phyloP scores from a whole-genome alignment of 371 early-diverging fungal species.

The Actinomortierella wolfii region DNA sequence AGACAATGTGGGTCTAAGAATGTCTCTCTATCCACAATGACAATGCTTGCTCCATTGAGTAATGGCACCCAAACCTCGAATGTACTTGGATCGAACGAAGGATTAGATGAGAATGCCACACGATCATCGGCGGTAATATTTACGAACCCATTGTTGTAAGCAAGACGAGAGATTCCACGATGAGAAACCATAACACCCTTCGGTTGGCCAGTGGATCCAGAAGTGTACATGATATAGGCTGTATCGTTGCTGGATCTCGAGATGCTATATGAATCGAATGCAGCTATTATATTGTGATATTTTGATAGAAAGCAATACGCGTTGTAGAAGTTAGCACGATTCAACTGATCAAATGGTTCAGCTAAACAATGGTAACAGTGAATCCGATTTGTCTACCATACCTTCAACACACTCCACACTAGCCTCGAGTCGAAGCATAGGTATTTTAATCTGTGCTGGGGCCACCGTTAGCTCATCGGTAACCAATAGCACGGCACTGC shows the following conservation, averaged over 20 bases:
- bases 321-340: too few species aligned
- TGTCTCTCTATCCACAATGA: conserved; percentile 8
- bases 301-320: too few species aligned
- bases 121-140: neutral
- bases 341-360: too few species aligned
- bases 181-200: conserved; percentile 18
- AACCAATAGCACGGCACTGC: neutral
- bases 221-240: conserved; percentile 12
- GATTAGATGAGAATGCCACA: conserved; percentile 6
- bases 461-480: too few species aligned
- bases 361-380: too few species aligned
- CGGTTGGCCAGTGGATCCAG: conserved; percentile 13
- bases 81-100: conserved; percentile 9
- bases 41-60: conserved; percentile 9
- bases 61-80: conserved; percentile 8
- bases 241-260: conserved; percentile 4
- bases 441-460: too few species aligned
- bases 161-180: conserved; percentile 5
- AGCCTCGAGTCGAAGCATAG: too few species aligned
- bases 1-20: conserved; percentile 4
- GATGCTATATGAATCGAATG: too few species aligned
- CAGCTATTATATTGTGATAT: too few species aligned
- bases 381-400: too few species aligned
- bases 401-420: too few species aligned
- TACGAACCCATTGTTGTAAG: neutral